Percentiles rank a stretch among this genome's conserved stretches.
phyloP scores from a whole-genome alignment of 2,329 filamentous ascomycete species.

The Botrytis hyacinthi region DNA sequence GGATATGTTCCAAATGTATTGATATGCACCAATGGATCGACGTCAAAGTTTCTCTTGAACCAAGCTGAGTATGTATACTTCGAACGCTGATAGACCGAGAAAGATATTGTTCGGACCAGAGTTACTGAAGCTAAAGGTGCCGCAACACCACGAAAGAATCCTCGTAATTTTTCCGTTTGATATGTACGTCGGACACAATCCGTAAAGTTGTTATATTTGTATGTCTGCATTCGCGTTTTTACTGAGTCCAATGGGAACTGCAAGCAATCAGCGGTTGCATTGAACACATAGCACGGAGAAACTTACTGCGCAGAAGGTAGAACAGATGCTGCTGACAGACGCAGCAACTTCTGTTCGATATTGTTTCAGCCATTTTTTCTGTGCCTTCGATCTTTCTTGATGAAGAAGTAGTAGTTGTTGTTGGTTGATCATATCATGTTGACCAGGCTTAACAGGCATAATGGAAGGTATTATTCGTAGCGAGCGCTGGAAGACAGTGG shows the following conservation, averaged over 20 bases:
- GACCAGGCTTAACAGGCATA: conserved; percentile 40
- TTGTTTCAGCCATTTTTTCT: conserved; percentile 63
- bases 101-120: conserved; percentile 72
- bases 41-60: conserved; percentile 63
- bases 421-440: conserved; percentile 31
- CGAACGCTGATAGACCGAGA: conserved; percentile 75
- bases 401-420: conserved; percentile 21
- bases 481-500: conserved; percentile 45
- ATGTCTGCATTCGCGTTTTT: conserved; percentile 87
- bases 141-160: conserved; percentile 80
- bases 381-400: conserved; percentile 23
- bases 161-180: conserved; percentile 65
- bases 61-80: conserved; percentile 72
- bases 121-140: conserved; percentile 80
- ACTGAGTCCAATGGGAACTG: conserved; percentile 80
- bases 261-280: conserved; percentile 18
- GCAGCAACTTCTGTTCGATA: conserved; percentile 81
- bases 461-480: conserved; percentile 43
- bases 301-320: conserved; percentile 67
- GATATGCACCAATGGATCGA: conserved; percentile 71
- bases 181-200: conserved; percentile 78
- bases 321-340: conserved; percentile 72
- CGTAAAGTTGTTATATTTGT: conserved; percentile 71
- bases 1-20: conserved; percentile 69
- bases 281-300: background rate